These are phyloP conservation scores for Cystobasidium tubakii DNA, from an alignment of 768 basidiomycete species.

Conservation along the genomic window DNA sequence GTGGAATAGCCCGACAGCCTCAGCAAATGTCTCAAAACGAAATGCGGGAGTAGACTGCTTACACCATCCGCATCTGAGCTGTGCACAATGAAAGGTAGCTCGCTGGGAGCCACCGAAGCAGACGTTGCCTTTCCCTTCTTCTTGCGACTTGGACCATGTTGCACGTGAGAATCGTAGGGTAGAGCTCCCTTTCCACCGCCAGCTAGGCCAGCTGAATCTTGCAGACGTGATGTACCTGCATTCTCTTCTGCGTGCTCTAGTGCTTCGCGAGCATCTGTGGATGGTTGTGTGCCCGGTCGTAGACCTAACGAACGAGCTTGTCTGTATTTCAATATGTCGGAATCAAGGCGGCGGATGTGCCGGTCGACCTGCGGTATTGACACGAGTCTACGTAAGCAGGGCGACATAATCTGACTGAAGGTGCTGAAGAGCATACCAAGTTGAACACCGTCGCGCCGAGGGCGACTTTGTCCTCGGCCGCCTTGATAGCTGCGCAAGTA, in stretches of 20 bases:
- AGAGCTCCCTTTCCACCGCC: conserved; percentile 29
- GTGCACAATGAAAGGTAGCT: background rate
- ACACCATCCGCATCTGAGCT: background rate
- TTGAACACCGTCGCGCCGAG: conserved; percentile 66
- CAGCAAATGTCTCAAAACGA: background rate
- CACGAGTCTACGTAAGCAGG: background rate
- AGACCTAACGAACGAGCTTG: conserved; percentile 57
- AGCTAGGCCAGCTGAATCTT: conserved; percentile 7
- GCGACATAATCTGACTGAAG: background rate
- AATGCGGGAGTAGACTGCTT: background rate
- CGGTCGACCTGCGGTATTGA: conserved; percentile 60
- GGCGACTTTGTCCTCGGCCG: conserved; percentile 66
- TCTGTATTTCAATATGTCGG: conserved; percentile 63
- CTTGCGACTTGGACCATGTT: background rate
- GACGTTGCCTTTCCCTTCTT: background rate
- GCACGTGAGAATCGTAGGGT: background rate
- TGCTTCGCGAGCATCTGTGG: conserved; percentile 39
- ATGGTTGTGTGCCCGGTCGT: conserved; percentile 55
- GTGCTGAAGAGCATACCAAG: conserved; percentile 54
- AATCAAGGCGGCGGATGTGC: conserved; percentile 70
- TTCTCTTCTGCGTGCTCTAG: conserved; percentile 12
- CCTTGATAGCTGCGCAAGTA: background rate
- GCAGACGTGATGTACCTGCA: background rate
- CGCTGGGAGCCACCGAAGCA: background rate
- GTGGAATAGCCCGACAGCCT: conserved; percentile 35